Conservation (phyloP, 176 grass and related monocot species). For the Phoenix dactylifera region DNA sequence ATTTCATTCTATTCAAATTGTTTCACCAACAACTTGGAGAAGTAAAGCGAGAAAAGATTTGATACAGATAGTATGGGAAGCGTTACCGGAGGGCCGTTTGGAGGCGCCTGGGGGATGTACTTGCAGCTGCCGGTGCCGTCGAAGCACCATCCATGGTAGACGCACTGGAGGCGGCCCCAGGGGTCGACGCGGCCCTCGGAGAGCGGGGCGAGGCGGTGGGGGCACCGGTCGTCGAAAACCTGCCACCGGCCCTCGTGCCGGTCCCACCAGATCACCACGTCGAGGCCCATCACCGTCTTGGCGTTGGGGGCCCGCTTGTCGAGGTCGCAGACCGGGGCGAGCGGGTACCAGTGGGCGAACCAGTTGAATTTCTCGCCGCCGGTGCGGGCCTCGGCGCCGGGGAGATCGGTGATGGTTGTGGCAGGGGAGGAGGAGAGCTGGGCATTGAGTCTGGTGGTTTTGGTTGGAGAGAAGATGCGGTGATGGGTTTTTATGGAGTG, state of each 20-base stretch:
- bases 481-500: too few species aligned
- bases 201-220: constrained; percentile 84
- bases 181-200: constrained; percentile 81
- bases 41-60: too few species aligned
- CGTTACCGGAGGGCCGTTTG: constrained; percentile 42
- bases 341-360: constrained; percentile 82
- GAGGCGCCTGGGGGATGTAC: constrained; percentile 79
- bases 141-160: constrained; percentile 98
- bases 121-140: constrained; percentile 68
- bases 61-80: too few species aligned
- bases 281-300: constrained; percentile 77
- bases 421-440: not conserved
- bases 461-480: too few species aligned
- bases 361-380: constrained; percentile 55
- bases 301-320: constrained; percentile 66
- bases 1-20: too few species aligned
- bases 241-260: constrained; percentile 46
- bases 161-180: constrained; percentile 77
- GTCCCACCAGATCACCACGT: constrained; percentile 79
- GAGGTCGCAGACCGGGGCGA: constrained; percentile 71
- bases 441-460: not conserved
- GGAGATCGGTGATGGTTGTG: not conserved
- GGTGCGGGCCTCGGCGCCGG: constrained; percentile 3
- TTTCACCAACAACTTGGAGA: too few species aligned
- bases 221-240: constrained; percentile 75